Evolutionary conservation across 495 filamentous ascomycete species (phyloP).

Genomic region (Aspergillus nidulans): DNA sequence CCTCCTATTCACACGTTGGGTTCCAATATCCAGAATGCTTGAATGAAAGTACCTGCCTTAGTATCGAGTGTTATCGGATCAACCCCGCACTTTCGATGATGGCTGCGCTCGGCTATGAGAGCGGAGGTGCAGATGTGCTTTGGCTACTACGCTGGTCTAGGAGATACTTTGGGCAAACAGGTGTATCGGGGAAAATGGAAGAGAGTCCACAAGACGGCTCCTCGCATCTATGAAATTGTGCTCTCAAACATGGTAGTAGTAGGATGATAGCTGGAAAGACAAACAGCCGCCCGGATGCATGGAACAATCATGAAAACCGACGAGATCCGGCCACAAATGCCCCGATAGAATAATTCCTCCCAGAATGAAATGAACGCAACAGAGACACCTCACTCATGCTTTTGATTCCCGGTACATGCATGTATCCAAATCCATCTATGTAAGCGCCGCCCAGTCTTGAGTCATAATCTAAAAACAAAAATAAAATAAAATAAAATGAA

Average conservation of each 20-base stretch:
- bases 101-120: too few relatives aligned
- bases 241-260: conserved; percentile 3
- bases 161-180: background rate
- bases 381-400: conserved; percentile 19
- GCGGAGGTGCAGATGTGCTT: too few relatives aligned
- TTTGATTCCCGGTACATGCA: conserved; percentile 21
- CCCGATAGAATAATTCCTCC: conserved; percentile 19
- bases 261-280: conserved; percentile 7
- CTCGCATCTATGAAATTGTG: background rate
- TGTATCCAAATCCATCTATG: conserved; percentile 28
- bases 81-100: background rate
- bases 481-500: conserved; percentile 20
- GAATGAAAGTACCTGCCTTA: background rate
- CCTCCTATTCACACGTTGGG: background rate
- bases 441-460: conserved; percentile 22
- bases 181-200: background rate
- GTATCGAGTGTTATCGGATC: background rate
- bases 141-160: too few relatives aligned
- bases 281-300: conserved; percentile 43
- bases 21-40: background rate
- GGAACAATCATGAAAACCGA: conserved; percentile 26
- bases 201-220: background rate
- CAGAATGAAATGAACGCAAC: conserved; percentile 10
- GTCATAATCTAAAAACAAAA: conserved; percentile 23
- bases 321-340: conserved; percentile 26